Evolutionary conservation across 495 filamentous ascomycete species (phyloP).

Genomic region (Tuber brumale): DNA sequence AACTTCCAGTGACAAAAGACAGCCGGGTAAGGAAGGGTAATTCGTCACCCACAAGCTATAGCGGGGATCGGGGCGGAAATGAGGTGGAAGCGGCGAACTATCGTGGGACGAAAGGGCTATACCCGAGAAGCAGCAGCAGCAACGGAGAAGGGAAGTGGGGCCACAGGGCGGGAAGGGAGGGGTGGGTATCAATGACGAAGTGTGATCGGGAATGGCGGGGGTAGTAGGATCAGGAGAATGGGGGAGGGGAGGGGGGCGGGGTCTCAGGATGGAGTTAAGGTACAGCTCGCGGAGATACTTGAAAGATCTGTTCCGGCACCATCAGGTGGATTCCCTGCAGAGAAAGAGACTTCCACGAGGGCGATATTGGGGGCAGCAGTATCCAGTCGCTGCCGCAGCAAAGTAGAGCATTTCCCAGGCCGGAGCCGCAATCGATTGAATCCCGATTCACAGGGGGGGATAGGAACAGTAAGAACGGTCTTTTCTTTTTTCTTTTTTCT

Average conservation of each 20-base stretch:
- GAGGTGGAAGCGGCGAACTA: neutral
- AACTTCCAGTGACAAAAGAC: neutral
- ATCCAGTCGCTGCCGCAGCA: neutral
- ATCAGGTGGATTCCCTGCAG: conserved; percentile 6
- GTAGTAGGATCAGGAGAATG: conserved; percentile 18
- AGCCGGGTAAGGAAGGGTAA: conserved; percentile 1
- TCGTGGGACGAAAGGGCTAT: neutral
- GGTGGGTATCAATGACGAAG: conserved; percentile 8
- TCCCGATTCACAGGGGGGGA: neutral
- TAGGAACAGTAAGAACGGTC: neutral
- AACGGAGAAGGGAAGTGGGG: neutral
- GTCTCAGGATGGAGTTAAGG: conserved; percentile 20
- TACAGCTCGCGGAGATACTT: conserved; percentile 29
- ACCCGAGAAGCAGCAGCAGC: neutral
- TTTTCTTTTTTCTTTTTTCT: neutral
- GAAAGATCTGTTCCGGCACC: conserved; percentile 32
- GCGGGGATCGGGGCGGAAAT: conserved; percentile 2
- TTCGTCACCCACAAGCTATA: conserved; percentile 2
- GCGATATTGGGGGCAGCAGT: conserved; percentile 1
- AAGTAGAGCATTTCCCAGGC: neutral
- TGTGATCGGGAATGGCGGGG: conserved; percentile 19
- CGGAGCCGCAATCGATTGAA: conserved; percentile 1
- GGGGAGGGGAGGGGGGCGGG: conserved; percentile 8
- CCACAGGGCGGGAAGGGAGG: neutral
- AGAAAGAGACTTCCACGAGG: neutral